Evolutionary conservation across 495 filamentous ascomycete genomes (phyloP).

Genomic region (Annulohypoxylon nitens): DNA sequence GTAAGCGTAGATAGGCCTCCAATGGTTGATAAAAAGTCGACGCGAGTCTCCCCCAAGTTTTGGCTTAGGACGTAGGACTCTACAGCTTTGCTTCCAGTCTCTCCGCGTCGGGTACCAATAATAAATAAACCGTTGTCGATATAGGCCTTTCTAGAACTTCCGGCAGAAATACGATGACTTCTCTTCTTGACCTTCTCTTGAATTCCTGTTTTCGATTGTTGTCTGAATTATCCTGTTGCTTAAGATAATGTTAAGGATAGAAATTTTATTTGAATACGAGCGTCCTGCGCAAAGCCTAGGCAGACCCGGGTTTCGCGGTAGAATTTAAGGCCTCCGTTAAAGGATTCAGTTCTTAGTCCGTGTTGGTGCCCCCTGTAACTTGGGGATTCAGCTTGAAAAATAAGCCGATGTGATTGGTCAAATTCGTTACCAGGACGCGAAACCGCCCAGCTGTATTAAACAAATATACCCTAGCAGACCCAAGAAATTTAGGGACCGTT

Average conservation of each 20-base stretch:
- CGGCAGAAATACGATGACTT: background rate
- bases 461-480: conserved; percentile 33
- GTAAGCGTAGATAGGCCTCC: conserved; percentile 32
- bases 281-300: conserved; percentile 31
- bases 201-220: conserved; percentile 11
- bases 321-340: conserved; percentile 49
- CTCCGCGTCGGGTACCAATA: conserved; percentile 20
- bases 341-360: conserved; percentile 44
- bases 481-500: conserved; percentile 16
- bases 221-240: conserved; percentile 23
- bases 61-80: conserved; percentile 8
- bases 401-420: conserved; percentile 33
- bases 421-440: conserved; percentile 25
- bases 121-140: conserved; percentile 23
- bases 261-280: conserved; percentile 48
- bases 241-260: conserved; percentile 33
- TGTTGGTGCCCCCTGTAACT: conserved; percentile 40
- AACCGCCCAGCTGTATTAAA: conserved; percentile 37
- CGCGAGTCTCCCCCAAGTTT: conserved; percentile 29
- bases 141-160: conserved; percentile 19
- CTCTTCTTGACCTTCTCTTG: conserved; percentile 10
- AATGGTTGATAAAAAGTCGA: conserved; percentile 37
- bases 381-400: conserved; percentile 42
- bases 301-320: conserved; percentile 45
- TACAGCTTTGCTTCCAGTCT: conserved; percentile 10